Percentiles rank a stretch among this genome's conserved stretches.
phyloP scores from a whole-genome alignment of 108 stramenopile genomes.

The Parietichytrium sp. region DNA sequence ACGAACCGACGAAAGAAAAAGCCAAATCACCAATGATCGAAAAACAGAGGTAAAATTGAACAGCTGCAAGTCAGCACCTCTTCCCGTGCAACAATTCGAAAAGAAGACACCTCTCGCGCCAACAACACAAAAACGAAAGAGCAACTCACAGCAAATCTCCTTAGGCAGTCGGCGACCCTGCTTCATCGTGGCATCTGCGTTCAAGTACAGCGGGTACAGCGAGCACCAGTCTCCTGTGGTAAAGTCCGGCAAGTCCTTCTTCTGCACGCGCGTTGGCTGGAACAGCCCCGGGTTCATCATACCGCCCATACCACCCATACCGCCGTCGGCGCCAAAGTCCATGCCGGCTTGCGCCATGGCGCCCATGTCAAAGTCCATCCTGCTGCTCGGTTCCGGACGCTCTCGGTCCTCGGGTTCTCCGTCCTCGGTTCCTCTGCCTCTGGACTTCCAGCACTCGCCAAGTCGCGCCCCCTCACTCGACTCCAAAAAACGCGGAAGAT shows the following conservation, averaged over 20 bases:
- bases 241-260: not conserved
- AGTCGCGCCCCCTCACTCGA: too few relatives aligned
- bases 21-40: too few relatives aligned
- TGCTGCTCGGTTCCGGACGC: not conserved
- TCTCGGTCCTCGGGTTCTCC: not conserved
- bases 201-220: constrained; percentile 22
- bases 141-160: constrained; percentile 30
- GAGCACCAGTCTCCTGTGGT: constrained; percentile 36
- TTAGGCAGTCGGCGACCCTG: constrained; percentile 2
- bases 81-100: too few relatives aligned
- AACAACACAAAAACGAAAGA: too few relatives aligned
- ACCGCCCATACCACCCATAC: too few relatives aligned
- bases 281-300: too few relatives aligned
- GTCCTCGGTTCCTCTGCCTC: not conserved
- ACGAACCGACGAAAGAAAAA: too few relatives aligned
- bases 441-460: not conserved
- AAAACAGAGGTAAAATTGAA: too few relatives aligned
- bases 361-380: not conserved
- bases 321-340: not conserved
- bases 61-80: too few relatives aligned
- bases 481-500: too few relatives aligned
- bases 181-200: not conserved
- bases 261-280: constrained; percentile 23
- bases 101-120: too few relatives aligned
- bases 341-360: not conserved